Evolutionary conservation across 179 eudicot genomes (phyloP).

Genomic region (Nepenthes alata): DNA sequence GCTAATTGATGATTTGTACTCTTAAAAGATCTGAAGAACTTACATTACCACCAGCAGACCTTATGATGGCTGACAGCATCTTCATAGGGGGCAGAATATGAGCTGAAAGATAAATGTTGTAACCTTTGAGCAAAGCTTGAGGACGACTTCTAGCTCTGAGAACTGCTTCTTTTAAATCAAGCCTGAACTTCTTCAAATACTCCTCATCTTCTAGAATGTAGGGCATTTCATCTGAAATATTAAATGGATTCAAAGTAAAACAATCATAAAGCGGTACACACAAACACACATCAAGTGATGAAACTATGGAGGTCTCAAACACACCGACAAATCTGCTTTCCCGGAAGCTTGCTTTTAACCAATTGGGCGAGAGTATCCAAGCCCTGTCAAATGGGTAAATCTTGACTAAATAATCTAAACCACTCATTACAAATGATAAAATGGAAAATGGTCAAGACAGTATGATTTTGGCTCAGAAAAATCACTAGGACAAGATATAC

Average conservation of each 20-base stretch:
- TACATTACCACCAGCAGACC: slow-evolving; percentile 81
- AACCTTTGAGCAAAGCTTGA: slow-evolving; percentile 45
- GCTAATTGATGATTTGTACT: no score
- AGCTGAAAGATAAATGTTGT: slow-evolving; percentile 46
- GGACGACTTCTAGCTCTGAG: slow-evolving; percentile 53
- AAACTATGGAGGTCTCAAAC: slow-evolving; percentile 12
- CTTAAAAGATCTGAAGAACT: slow-evolving; percentile 15
- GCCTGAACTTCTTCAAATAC: slow-evolving; percentile 43
- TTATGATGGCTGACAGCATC: slow-evolving; percentile 44
- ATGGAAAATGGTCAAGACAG: background rate
- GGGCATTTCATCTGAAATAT: slow-evolving; percentile 59
- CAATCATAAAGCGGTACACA: background rate
- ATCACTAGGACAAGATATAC: no score
- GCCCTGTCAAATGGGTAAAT: slow-evolving; percentile 32
- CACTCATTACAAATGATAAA: background rate
- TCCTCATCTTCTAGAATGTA: slow-evolving; percentile 58
- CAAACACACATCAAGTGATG: no score
- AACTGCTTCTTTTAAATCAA: slow-evolving; percentile 52
- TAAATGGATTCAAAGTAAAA: background rate
- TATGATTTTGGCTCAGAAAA: no score
- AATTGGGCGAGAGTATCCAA: slow-evolving; percentile 69
- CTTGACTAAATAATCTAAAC: background rate
- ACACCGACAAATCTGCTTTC: slow-evolving; percentile 66
- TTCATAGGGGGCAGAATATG: slow-evolving; percentile 49
- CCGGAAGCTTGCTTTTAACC: slow-evolving; percentile 75